These are phyloP conservation scores for Claviceps africana DNA, from an alignment of 2,329 filamentous ascomycete species.

Conservation along the genomic window DNA sequence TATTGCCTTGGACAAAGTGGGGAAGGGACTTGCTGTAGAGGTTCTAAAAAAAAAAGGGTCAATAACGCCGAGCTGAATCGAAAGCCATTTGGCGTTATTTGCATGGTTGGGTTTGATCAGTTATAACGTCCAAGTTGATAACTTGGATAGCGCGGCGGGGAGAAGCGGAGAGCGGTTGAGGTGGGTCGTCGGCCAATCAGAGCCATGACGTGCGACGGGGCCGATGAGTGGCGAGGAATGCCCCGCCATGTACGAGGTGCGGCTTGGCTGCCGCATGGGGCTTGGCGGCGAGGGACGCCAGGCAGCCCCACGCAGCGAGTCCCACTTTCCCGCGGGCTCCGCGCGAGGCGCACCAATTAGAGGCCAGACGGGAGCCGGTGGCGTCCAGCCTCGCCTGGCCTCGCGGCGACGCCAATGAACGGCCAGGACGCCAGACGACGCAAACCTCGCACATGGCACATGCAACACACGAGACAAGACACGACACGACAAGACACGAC, in stretches of 20 bases:
- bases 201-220: background rate
- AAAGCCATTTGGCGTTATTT: background rate
- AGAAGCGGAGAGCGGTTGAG: too few species aligned
- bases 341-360: too few species aligned
- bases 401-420: too few species aligned
- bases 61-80: background rate
- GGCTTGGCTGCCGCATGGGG: slow-evolving; percentile 18
- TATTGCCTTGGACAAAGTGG: background rate
- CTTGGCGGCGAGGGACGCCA: slow-evolving; percentile 12
- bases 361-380: too few species aligned
- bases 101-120: background rate
- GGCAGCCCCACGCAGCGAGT: too few species aligned
- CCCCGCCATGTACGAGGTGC: slow-evolving; percentile 8
- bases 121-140: too few species aligned
- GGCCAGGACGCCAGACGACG: background rate
- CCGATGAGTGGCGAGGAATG: background rate
- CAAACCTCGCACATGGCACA: background rate
- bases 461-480: background rate
- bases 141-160: too few species aligned
- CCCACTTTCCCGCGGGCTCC: too few species aligned
- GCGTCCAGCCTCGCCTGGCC: too few species aligned
- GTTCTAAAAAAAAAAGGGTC: background rate
- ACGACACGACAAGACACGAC: too few species aligned
- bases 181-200: background rate
- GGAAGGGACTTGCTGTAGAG: background rate